Base-by-base conservation (phyloP, 257 asterid species). In the Sherardia arvensis region DNA sequence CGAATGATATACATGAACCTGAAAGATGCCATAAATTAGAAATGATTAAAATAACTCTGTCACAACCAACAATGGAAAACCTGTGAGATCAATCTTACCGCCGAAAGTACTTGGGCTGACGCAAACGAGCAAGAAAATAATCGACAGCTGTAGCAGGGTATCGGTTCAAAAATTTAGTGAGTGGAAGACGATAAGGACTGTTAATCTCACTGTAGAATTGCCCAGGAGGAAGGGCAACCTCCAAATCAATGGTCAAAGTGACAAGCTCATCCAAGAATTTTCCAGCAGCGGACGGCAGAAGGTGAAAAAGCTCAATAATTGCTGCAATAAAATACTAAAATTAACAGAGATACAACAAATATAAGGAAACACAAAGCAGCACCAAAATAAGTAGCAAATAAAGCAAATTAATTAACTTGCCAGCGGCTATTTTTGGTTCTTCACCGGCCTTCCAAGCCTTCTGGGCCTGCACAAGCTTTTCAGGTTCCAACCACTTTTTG, bases 381-480 rank as follows among this genome's bases (percentile, higher is more conserved):
- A 53, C 33, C 45, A 54, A 48, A 45, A 21, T 32, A 12, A 12
- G 7, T 54, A 33, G 15, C 28, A 45, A 63, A 49, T 21, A 64
- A 64, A 27, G 45, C 59, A 53, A n/a, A 55, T 55, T 32, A 53
- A 22, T 75, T 33, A 58, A 82, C 85, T 75, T 76, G 91, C 99
- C 99, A 77, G 99, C 92, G 71, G 99, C 99, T 72, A 93, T 87
- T 82, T 93, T 93, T 56, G 99, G 99, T 73, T 93, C 99, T 83
- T 93, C 99, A 29, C 99, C 99, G 80, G 99, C 89, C 84, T 93
- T 93, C 99, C 99, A 93, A n/a, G 96, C 74, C 80, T 93, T 93
- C 82, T 87, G 99, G 70, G 91, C 79, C 83, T 63, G 86, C 14
- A 94, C 97, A 47, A 93, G 95, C 73, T 93, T 93, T 69, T 93